Evolutionary conservation across 176 grass and related monocot genomes (phyloP), one percentile per base, ranked within the genome.

Genomic region (Musa acuminata): DNA sequence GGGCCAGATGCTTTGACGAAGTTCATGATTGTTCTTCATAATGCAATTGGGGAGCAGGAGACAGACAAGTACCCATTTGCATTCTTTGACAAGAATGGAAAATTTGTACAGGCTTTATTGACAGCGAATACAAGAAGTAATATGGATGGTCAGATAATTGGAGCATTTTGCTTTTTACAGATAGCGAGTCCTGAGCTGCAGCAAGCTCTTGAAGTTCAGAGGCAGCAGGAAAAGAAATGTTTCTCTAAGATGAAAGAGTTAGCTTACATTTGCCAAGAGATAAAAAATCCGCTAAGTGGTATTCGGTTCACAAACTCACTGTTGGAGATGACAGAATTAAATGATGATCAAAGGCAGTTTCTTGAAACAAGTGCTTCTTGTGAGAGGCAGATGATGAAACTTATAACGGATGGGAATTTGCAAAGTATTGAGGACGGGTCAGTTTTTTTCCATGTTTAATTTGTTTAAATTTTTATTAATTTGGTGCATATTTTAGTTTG

Each of bases 111-210:
- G 82, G 86, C 88, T 75, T 86, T 99, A 70, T 84, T 99, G 78
- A 94, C 87, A 16, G 88, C 90, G 78, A 87, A 99, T 62, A 89
- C 86, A 1, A 99, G 86, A 78, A 99, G 66, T 82, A 85, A 91
- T 77, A 79, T 89, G 84, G 88, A 94, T 75, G 95, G 88, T 64
- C 83, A 84, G 27, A 63, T 82, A 64, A 93, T 80, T 79, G 95
- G 95, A 52, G 88, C 90, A 52, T 99, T 94, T 87, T 99, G 90
- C 73, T 99, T 99, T 78, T 80, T 99, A 78, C 95, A 99, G 77
- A 99, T 94, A 77, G 86, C 95, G 6, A 99, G 95, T 49, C 88
- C 88, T 7, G 95, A 99, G 69, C 75, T 99, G 80, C 95, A 99
- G 63, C 84, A 99, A 83, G 84, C 95, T 65, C 84, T 99, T 78